phyloP scores from a whole-genome alignment of 805 yeast genomes.

The Candida easanensis region DNA sequence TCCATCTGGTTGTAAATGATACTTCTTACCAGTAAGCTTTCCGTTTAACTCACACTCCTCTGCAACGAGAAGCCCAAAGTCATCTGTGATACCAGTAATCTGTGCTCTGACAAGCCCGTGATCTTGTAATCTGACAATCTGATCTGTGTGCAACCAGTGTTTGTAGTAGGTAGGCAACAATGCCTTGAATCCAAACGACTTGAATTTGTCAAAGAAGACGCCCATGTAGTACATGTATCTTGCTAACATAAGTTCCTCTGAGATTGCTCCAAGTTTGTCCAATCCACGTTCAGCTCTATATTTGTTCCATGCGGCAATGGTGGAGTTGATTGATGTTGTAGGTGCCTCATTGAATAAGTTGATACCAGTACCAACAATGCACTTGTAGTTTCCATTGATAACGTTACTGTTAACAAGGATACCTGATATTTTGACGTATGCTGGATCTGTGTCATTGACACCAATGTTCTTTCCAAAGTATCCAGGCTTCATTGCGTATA shows the following conservation, averaged over 20 bases:
- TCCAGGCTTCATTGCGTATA: constrained; percentile 72
- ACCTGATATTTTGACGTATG: constrained; percentile 79
- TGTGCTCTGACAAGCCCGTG: constrained; percentile 52
- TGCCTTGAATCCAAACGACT: constrained; percentile 60
- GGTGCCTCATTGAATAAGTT: constrained; percentile 87
- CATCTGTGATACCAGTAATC: constrained; percentile 78
- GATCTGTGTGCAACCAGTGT: constrained; percentile 82
- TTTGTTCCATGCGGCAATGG: constrained; percentile 60
- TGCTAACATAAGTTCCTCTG: constrained; percentile 59
- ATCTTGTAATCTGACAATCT: constrained; percentile 65
- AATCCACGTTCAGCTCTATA: constrained; percentile 42
- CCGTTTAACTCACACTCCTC: constrained; percentile 54
- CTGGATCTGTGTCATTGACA: constrained; percentile 55
- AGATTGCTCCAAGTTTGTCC: constrained; percentile 24
- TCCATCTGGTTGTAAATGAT: constrained; percentile 92
- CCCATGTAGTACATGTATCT: constrained; percentile 64
- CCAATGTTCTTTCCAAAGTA: constrained; percentile 40
- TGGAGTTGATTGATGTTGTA: constrained; percentile 79
- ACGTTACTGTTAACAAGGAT: constrained; percentile 78
- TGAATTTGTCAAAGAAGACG: constrained; percentile 55
- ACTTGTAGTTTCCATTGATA: constrained; percentile 52
- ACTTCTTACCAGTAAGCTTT: constrained; percentile 49
- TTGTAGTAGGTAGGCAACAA: constrained; percentile 71
- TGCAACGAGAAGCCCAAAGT: constrained; percentile 80
- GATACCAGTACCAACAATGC: constrained; percentile 85